Conservation (phyloP, 352 stramenopile species). For the Phytophthora pisi region DNA sequence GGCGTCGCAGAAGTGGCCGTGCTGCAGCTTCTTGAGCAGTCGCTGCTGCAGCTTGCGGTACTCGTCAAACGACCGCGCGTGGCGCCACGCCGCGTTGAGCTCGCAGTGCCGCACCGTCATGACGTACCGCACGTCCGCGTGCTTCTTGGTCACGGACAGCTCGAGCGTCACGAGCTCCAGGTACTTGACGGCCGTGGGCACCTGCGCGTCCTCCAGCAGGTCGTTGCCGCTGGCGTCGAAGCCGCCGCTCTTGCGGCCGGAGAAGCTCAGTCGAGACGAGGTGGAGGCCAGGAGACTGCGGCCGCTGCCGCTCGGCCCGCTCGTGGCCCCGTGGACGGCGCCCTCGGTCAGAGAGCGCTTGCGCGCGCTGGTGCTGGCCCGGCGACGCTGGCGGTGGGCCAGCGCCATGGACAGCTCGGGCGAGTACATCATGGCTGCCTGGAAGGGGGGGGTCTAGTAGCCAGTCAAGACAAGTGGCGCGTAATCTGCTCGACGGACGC, state of each 20-base stretch:
- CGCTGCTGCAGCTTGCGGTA: conserved; percentile 75
- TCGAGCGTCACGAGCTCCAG: conserved; percentile 58
- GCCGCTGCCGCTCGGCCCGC: conserved; percentile 17
- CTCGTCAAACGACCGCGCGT: conserved; percentile 70
- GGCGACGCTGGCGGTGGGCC: conserved; percentile 28
- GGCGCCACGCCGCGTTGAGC: conserved; percentile 50
- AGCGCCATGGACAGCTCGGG: conserved; percentile 35
- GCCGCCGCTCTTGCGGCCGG: conserved; percentile 27
- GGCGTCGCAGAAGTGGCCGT: conserved; percentile 76
- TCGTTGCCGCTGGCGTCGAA: conserved; percentile 35
- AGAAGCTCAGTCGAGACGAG: conserved; percentile 18
- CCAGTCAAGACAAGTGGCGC: not conserved
- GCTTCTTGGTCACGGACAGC: conserved; percentile 53
- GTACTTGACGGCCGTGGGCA: conserved; percentile 52
- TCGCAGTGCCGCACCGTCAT: conserved; percentile 50
- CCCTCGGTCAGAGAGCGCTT: conserved; percentile 36
- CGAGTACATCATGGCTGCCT: conserved; percentile 40
- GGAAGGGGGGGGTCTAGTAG: conserved; percentile 2
- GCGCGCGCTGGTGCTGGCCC: conserved; percentile 30
- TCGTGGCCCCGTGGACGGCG: not conserved
- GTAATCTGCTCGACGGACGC: conserved; percentile 31
- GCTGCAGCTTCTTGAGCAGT: conserved; percentile 62
- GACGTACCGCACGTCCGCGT: conserved; percentile 65
- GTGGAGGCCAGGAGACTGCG: conserved; percentile 7
- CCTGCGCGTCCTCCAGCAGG: conserved; percentile 23